Conservation (phyloP, 2,329 filamentous ascomycete species). For the Arachnomyces sp. region DNA sequence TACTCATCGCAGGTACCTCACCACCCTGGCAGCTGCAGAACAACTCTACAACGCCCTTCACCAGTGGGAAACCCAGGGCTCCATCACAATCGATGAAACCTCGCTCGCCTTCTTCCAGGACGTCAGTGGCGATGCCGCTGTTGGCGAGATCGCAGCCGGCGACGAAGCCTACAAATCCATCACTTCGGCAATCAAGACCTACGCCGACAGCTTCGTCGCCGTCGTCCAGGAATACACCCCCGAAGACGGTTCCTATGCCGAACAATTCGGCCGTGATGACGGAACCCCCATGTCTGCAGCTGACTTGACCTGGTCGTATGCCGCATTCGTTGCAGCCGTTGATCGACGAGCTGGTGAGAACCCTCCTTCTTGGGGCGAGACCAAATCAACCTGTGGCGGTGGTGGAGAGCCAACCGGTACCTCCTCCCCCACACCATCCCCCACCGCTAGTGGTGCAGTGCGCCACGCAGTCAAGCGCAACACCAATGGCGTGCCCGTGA, state of each 20-base stretch:
- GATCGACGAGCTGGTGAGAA: slow-evolving; percentile 11
- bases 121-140: slow-evolving; percentile 45
- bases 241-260: slow-evolving; percentile 14
- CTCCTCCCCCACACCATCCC: no score
- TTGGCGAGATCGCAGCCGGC: slow-evolving; percentile 58
- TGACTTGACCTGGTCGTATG: slow-evolving; percentile 18
- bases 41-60: slow-evolving; percentile 69
- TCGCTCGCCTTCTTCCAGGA: slow-evolving; percentile 66
- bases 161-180: slow-evolving; percentile 47
- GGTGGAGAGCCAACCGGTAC: no score
- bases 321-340: slow-evolving; percentile 14
- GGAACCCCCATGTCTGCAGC: slow-evolving; percentile 11
- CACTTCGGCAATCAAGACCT: slow-evolving; percentile 52
- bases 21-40: slow-evolving; percentile 68
- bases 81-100: slow-evolving; percentile 54
- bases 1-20: slow-evolving; percentile 43
- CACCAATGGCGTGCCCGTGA: no score
- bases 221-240: slow-evolving; percentile 44
- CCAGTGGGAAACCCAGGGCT: slow-evolving; percentile 57
- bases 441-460: no score
- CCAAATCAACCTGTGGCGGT: not conserved
- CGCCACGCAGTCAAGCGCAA: no score
- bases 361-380: slow-evolving; percentile 16
- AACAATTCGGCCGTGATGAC: slow-evolving; percentile 15
- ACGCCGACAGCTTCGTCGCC: slow-evolving; percentile 50